Evolutionary conservation across 441 rosid species (phyloP), one percentile per base, ranked within the genome.

Genomic region (Erodium moschatum): DNA sequence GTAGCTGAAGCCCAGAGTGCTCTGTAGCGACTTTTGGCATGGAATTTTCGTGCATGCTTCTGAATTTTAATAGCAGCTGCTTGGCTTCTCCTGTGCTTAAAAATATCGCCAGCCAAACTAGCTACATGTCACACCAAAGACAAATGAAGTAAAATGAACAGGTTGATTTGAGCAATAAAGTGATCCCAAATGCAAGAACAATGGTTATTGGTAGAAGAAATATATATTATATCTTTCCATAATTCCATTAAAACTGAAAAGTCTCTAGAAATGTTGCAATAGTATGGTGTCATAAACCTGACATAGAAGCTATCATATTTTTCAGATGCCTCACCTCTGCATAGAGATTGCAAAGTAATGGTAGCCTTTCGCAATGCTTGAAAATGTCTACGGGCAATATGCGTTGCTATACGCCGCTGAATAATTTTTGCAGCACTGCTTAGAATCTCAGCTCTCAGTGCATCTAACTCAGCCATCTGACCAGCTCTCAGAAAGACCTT

Each of bases 381-480:
- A 74, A 95, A 95, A 42, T 89, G 77, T 82, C 78, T 91, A 52
- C 83, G 88, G 75, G 97, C 85, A 21, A 74, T 74, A 73, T 91
- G 89, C 68, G 99, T 91, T 44, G 85, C 77, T 67, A 91, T 70
- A 0, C 92, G 88, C 38, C 96, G 72, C 77, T 94, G 99, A 73
- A 94, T 86, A n/a, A 78, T 82, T 83, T 84, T 91, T 6, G 99
- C 99, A 64, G 97, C 99, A 63, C n/a, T 77, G 72, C 81, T 86
- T 73, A 94, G 90, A 10, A 94, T 87, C 82, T 85, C 91, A 58
- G 97, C 78, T 70, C 99, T 90, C 72, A 87, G 76, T 74, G 97
- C 88, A 74, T 94, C 99, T 69, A 94, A 79, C 80, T 91, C 99
- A 71, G 99, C 99, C 97, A 95, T 95, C 83, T 95, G 99, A 72